Evolutionary conservation across 164 flowering plant species (phyloP), one percentile per base, ranked within the genome.

Genomic region (Umbellularia californica): DNA sequence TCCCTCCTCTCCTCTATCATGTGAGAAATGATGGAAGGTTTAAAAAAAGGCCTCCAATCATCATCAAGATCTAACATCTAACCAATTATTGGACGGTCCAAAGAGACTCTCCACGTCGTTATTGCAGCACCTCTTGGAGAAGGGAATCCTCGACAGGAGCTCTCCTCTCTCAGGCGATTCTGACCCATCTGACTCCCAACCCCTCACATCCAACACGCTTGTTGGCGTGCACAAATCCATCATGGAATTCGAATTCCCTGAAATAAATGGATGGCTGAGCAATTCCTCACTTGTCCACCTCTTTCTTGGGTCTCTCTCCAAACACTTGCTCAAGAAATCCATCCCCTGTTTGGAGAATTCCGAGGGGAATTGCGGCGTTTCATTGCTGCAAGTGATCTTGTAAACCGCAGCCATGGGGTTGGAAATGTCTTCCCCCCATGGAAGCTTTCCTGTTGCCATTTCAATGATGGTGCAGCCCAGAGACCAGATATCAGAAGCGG

Each of bases 381-480:
- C 80, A 10, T 82, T 27, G 41, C 86, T 65, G 20, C 80, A 76
- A 0, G 87, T 88, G 52, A 89, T 86, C 80, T 78, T 85, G 58
- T 83, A 66, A 50, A 87, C 62, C n/a, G 84, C 78, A 10, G 86
- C 83, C 79, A 83, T 65, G 14, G 83, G 82, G 75, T 81, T 80
- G 10, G 79, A 76, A 33, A 70, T 24, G 24, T 76, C 68, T 13
- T 68, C 80, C 0, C 70, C 71, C 90, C 90, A 88, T 0, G 94
- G 90, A 50, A 84, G 80, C 68, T 73, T 77, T 3, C 92, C 92
- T 0, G 88, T 86, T 6, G 86, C 90, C 94, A 90, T 87, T 72
- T 88, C 94, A 17, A 90, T 82, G 6, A 88, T 75, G 0, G 90
- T 86, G 80, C 92, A 88, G 3, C 94, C 94, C 58, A 90, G 73